Evolutionary conservation across 2,329 filamentous ascomycete genomes (phyloP).

Genomic region (Aspergillus sp.): DNA sequence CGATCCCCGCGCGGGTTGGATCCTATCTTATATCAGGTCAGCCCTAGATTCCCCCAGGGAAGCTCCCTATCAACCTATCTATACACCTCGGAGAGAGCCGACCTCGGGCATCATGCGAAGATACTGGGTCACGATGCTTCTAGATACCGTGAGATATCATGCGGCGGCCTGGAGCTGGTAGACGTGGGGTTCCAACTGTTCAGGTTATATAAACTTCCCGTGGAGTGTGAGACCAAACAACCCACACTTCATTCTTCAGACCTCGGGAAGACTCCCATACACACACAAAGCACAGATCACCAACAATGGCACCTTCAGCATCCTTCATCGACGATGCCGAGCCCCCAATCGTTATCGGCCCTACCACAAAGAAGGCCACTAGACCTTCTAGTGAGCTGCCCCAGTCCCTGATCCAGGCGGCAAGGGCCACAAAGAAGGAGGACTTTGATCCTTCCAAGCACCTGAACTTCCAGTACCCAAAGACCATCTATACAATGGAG

Average conservation of each 20-base stretch:
- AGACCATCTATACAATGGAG: slow-evolving; percentile 58
- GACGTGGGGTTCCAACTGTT: background rate
- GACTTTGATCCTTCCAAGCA: slow-evolving; percentile 55
- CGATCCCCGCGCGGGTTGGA: background rate
- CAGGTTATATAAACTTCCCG: background rate
- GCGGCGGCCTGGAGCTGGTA: background rate
- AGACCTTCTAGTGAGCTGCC: slow-evolving; percentile 15
- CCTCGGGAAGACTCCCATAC: background rate
- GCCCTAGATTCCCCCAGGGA: too few relatives aligned
- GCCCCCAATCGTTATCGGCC: slow-evolving; percentile 8
- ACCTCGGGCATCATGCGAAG: background rate
- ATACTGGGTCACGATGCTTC: too few relatives aligned
- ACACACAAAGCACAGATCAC: background rate
- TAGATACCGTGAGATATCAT: background rate
- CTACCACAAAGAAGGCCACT: background rate
- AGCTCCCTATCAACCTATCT: too few relatives aligned
- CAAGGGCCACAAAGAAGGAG: slow-evolving; percentile 5
- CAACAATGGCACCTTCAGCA: slow-evolving; percentile 6
- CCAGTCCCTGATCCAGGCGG: background rate
- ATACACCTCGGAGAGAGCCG: background rate
- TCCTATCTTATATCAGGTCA: background rate
- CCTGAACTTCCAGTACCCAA: slow-evolving; percentile 51
- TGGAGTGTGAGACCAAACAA: background rate
- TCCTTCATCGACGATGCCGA: background rate
- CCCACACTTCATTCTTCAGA: background rate